Conservation (phyloP, 352 stramenopile genomes). For the Phytophthora megakarya region DNA sequence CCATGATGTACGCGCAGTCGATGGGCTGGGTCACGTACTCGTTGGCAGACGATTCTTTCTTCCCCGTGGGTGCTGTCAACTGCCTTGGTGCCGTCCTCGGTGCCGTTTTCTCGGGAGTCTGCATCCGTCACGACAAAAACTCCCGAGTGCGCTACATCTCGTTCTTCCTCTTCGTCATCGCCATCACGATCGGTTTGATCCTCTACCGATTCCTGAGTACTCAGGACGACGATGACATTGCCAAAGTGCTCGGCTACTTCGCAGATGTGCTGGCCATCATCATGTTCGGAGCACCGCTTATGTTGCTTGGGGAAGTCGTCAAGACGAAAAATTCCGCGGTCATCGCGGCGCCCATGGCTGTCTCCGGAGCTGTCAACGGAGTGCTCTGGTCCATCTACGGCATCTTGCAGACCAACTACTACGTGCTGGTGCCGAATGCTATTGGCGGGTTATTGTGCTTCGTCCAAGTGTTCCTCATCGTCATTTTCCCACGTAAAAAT, state of each 20-base stretch:
- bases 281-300: neutral
- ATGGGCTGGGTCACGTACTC: neutral
- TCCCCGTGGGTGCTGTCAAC: neutral
- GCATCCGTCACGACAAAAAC: neutral
- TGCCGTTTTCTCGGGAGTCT: neutral
- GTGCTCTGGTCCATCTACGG: neutral
- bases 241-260: neutral
- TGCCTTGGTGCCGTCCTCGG: neutral
- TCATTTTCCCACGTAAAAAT: neutral
- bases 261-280: neutral
- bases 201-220: neutral
- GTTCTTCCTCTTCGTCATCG: neutral
- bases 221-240: neutral
- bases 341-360: neutral
- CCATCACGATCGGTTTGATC: neutral
- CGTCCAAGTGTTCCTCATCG: neutral
- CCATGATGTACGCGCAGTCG: neutral
- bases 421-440: neutral
- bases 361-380: neutral
- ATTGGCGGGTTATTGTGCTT: neutral
- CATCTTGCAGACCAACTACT: neutral
- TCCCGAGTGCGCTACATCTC: neutral
- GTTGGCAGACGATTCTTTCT: neutral
- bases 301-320: neutral
- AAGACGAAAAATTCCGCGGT: neutral